A percentile compares a stretch with the other conserved stretches of the same genome.
Conservation (phyloP, 2,329 filamentous ascomycete species). For the Penicillium griseofulvum region DNA sequence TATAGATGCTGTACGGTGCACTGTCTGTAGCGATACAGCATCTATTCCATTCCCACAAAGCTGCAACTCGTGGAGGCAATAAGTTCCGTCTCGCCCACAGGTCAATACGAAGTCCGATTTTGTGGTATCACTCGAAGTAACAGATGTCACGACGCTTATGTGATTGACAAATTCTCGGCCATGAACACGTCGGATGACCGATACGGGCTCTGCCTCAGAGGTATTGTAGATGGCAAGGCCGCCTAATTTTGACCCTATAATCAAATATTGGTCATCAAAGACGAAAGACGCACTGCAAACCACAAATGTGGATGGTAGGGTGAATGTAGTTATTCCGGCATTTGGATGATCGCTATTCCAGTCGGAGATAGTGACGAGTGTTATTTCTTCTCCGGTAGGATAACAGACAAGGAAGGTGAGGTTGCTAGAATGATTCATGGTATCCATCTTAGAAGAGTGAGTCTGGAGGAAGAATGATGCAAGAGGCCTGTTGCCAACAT, state of each 20-base stretch:
- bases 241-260: conserved; percentile 58
- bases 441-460: conserved; percentile 2
- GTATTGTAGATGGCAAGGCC: conserved; percentile 50
- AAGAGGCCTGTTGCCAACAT: conserved; percentile 30
- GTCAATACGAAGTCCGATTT: conserved; percentile 55
- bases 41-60: conserved; percentile 26
- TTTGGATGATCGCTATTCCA: conserved; percentile 39
- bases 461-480: conserved; percentile 27
- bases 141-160: conserved; percentile 43
- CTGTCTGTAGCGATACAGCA: conserved; percentile 43
- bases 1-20: conserved; percentile 68
- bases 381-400: conserved; percentile 25
- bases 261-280: conserved; percentile 33
- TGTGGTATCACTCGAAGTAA: conserved; percentile 12
- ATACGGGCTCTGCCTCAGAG: conserved; percentile 20
- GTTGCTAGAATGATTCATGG: not conserved
- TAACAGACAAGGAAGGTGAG: conserved; percentile 31
- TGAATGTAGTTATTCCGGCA: conserved; percentile 23
- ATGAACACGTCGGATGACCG: conserved; percentile 41
- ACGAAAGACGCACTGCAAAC: conserved; percentile 52
- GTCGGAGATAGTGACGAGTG: conserved; percentile 27
- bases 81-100: conserved; percentile 74
- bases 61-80: conserved; percentile 59
- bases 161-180: conserved; percentile 66
- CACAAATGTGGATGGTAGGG: conserved; percentile 47